These are phyloP conservation scores for Penicillium longicatenatum DNA, from an alignment of 495 filamentous ascomycete genomes.

Conservation along the genomic window DNA sequence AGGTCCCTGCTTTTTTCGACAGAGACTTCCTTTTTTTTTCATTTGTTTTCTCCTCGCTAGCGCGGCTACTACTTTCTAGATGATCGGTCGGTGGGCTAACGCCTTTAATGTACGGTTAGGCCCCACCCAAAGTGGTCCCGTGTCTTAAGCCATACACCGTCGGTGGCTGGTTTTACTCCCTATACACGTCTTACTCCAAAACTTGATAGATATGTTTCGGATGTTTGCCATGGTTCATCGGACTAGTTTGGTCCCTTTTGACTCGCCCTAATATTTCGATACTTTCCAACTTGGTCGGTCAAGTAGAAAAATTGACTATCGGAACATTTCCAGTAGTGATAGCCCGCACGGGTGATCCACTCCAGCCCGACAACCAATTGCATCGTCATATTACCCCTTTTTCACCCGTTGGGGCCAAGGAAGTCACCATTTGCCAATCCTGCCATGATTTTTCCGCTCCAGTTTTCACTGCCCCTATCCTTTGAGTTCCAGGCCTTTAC, in stretches of 20 bases:
- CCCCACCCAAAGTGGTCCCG: slow-evolving; percentile 24
- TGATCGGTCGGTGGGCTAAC: slow-evolving; percentile 10
- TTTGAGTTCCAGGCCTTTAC: neutral
- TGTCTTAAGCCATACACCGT: slow-evolving; percentile 22
- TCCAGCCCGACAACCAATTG: slow-evolving; percentile 14
- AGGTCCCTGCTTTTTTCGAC: slow-evolving; percentile 1
- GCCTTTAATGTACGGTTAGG: slow-evolving; percentile 13
- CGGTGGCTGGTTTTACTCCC: slow-evolving; percentile 19
- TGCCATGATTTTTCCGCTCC: slow-evolving; percentile 13
- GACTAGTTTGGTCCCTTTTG: neutral
- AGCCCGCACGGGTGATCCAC: slow-evolving; percentile 24
- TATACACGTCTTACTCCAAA: slow-evolving; percentile 8
- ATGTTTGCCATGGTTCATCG: slow-evolving; percentile 4
- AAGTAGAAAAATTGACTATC: slow-evolving; percentile 14
- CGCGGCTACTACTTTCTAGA: slow-evolving; percentile 7
- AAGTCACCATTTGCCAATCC: slow-evolving; percentile 19
- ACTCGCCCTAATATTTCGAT: neutral
- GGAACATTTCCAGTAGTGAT: slow-evolving; percentile 35
- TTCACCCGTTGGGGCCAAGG: slow-evolving; percentile 23
- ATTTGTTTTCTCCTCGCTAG: slow-evolving; percentile 8
- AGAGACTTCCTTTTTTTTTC: slow-evolving; percentile 1
- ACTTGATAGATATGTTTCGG: slow-evolving; percentile 5
- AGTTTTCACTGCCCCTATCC: slow-evolving; percentile 15
- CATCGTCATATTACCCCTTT: slow-evolving; percentile 23
- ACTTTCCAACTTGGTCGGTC: neutral